These are phyloP conservation scores for Malassezia globosa DNA, from an alignment of 1,284 basidiomycete genomes.

Conservation along the genomic window DNA sequence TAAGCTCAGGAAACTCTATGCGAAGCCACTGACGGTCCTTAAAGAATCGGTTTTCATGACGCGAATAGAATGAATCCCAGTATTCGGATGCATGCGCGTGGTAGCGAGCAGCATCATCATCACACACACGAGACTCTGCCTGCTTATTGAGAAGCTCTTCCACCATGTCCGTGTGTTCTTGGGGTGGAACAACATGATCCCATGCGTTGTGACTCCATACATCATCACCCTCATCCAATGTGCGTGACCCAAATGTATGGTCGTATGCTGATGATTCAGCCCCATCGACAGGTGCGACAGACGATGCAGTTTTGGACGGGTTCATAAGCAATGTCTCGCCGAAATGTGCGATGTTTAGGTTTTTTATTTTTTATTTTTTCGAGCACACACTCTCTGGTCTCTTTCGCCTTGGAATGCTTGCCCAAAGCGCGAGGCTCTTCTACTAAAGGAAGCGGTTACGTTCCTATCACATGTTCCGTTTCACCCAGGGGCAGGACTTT, in stretches of 20 bases:
- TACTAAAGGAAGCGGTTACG: no score
- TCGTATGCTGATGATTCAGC: conserved; percentile 1
- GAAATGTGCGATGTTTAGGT: no score
- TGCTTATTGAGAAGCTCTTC: conserved; percentile 25
- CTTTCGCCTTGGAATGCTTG: no score
- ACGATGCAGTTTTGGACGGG: conserved; percentile 11
- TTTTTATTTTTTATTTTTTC: no score
- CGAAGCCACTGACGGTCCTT: conserved; percentile 44
- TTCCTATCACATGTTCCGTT: no score
- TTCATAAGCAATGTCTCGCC: no score
- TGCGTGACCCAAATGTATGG: conserved; percentile 28
- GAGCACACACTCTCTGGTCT: no score
- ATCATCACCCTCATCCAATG: conserved; percentile 22
- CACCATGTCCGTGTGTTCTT: conserved; percentile 24
- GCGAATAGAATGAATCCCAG: conserved; percentile 41
- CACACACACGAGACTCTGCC: conserved; percentile 24
- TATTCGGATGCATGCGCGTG: conserved; percentile 28
- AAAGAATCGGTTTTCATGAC: conserved; percentile 43
- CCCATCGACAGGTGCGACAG: conserved; percentile 2
- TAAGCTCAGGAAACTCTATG: conserved; percentile 42
- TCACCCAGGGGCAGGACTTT: no score
- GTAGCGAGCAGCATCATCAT: conserved; percentile 26
- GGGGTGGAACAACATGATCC: conserved; percentile 39
- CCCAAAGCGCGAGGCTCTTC: no score
- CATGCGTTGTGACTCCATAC: conserved; percentile 40